Base-by-base conservation (phyloP, 106 monocot species). In the Narthecium ossifragum region DNA sequence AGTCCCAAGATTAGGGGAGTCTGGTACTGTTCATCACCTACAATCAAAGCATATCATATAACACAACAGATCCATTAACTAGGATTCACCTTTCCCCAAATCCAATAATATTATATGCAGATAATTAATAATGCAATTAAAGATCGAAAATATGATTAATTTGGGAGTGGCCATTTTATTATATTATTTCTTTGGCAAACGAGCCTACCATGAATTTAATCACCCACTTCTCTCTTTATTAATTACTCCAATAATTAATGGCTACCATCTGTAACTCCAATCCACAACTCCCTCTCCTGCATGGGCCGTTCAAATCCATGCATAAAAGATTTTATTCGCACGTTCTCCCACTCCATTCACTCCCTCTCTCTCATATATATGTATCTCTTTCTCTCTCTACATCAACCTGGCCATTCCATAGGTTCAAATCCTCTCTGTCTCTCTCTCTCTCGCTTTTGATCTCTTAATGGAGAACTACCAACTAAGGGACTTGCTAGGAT, bases 211-310 rank as follows among this genome's bases (percentile, higher is more conserved):
- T n/a, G n/a, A 49, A 49, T 22, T 30, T 0, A 43, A n/a, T 28
- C 9, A 25, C 11, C 41, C 41, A 41, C 39, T 27, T 26, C 40
- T n/a, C n/a, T n/a, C n/a, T n/a, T n/a, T n/a, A n/a, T 2, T 22
- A 49, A 22, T 49, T 3, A 49, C 2, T 27, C 9, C 45, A 67
- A 32, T 34, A 57, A 58, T 31, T 13, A 40, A 13, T 33, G 21
- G 8, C 36, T 8, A 10, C 23, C 4, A 0, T 47, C 36, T 62
- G 43, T 63, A 62, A 71, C 62, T 71, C 62, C 62, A 63, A 63
- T 62, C 60, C 51, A 51, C 37, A 34, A 53, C 30, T 17, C 53
- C 46, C 40, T 9, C 37, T 27, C 53, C 21, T 61, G 62, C 49
- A 63, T 49, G 49, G 49, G 33, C 23, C 46, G 11, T 32, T 63